Conservation (phyloP, 2,329 filamentous ascomycete genomes). For the Sphaceloma murrayae region DNA sequence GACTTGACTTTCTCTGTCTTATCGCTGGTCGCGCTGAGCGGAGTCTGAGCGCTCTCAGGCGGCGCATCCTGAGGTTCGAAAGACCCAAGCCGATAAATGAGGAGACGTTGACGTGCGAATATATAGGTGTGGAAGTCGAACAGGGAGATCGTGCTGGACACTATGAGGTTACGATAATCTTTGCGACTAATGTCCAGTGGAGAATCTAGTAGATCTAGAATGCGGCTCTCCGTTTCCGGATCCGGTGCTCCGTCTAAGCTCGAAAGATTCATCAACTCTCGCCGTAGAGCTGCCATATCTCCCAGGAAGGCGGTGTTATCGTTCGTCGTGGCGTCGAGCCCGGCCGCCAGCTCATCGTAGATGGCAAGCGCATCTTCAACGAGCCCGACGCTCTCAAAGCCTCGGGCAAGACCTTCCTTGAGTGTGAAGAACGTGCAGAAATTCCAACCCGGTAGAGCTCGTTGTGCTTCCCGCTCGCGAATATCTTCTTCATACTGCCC, state of each 20-base stretch:
- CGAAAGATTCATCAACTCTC: conserved; percentile 7
- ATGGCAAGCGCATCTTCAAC: conserved; percentile 91
- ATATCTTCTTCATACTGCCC: conserved; percentile 96
- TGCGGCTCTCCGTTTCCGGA: conserved; percentile 3
- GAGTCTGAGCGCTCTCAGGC: conserved; percentile 1
- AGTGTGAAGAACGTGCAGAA: conserved; percentile 99
- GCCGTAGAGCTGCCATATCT: conserved; percentile 13
- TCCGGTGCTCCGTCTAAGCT: background rate
- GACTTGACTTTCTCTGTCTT: conserved; percentile 24
- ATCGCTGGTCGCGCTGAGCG: conserved; percentile 1
- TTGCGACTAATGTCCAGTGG: conserved; percentile 46
- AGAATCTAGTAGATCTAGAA: conserved; percentile 23
- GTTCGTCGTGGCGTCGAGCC: conserved; percentile 70
- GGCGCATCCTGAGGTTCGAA: conserved; percentile 24
- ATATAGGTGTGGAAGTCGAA: conserved; percentile 95
- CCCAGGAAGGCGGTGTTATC: conserved; percentile 48
- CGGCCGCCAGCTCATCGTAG: conserved; percentile 87
- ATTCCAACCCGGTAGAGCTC: conserved; percentile 88
- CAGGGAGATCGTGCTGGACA: conserved; percentile 88
- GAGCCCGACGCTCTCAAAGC: conserved; percentile 90
- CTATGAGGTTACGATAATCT: conserved; percentile 80
- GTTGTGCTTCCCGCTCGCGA: conserved; percentile 81
- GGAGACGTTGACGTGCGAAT: conserved; percentile 75
- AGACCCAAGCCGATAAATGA: conserved; percentile 77
- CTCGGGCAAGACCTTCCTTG: conserved; percentile 86